Evolutionary conservation across 225 moss, liverwort and hornwort species (phyloP).

Genomic region (Climacium dendroides): DNA sequence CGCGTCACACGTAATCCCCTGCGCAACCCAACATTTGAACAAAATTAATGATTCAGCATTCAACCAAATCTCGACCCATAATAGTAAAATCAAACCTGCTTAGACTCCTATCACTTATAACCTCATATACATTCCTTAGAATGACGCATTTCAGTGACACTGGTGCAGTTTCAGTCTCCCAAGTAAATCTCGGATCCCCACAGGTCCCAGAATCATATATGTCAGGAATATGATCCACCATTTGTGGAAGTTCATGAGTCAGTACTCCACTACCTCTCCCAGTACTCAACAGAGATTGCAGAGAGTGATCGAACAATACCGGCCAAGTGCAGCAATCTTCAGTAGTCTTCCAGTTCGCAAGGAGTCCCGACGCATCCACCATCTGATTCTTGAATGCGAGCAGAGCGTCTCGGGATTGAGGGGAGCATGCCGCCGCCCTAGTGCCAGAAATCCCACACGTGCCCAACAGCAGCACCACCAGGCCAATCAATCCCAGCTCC

Average conservation of each 20-base stretch:
- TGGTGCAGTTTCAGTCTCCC: neutral
- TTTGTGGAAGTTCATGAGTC: neutral
- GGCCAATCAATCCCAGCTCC: neutral
- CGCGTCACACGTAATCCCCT: constrained; percentile 1
- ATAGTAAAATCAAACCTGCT: neutral
- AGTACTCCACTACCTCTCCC: neutral
- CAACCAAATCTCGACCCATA: neutral
- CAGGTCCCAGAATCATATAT: too few species aligned
- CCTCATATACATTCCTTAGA: neutral
- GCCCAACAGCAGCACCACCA: neutral
- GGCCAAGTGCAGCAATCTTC: constrained; percentile 20
- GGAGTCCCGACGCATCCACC: neutral
- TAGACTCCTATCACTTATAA: neutral
- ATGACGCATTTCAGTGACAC: too few species aligned
- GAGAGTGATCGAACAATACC: neutral
- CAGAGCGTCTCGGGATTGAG: neutral
- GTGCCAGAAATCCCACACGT: neutral
- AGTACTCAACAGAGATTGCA: neutral
- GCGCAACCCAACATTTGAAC: neutral
- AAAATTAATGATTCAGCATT: neutral
- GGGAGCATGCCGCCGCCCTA: neutral
- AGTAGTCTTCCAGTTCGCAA: neutral
- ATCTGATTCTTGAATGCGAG: constrained; percentile 14
- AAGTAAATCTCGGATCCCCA: too few species aligned
- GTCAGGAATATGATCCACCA: neutral